Percentiles rank a stretch among this genome's conserved stretches.
phyloP scores from a whole-genome alignment of 2,329 filamentous ascomycete species.

The Calonectria crousiana region DNA sequence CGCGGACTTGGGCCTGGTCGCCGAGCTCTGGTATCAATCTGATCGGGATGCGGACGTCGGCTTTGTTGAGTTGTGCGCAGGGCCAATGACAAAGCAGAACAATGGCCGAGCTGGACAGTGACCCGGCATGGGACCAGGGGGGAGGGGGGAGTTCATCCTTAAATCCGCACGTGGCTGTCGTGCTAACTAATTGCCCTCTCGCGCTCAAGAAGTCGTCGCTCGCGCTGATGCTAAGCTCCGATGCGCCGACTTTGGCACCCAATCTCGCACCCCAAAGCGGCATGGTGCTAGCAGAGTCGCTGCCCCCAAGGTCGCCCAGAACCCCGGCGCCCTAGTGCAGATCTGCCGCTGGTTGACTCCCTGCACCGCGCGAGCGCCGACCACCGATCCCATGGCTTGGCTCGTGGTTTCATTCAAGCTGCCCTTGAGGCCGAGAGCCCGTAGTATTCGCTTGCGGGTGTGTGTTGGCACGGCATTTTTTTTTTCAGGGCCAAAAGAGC shows the following conservation, averaged over 20 bases:
- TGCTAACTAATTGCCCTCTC: background rate
- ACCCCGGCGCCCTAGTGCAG: background rate
- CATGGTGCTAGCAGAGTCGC: constrained; percentile 1
- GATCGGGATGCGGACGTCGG: background rate
- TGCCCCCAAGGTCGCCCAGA: background rate
- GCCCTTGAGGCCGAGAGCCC: background rate
- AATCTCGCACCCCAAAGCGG: constrained; percentile 30
- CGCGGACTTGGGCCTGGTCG: background rate
- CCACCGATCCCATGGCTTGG: constrained; percentile 24
- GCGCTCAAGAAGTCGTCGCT: constrained; percentile 4
- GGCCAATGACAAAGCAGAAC: too few relatives aligned
- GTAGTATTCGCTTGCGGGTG: background rate
- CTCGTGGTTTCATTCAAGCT: background rate
- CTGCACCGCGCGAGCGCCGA: constrained; percentile 26
- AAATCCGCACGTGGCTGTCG: constrained; percentile 14
- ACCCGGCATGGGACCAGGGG: background rate
- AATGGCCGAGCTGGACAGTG: background rate
- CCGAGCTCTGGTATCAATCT: background rate
- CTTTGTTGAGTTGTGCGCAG: background rate
- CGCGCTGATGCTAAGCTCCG: constrained; percentile 37
- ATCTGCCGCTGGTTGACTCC: constrained; percentile 15
- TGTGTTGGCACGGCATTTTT: background rate
- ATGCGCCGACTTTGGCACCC: constrained; percentile 36
- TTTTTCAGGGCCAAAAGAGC: background rate
- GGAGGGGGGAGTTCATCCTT: background rate